Conservation (phyloP, 768 basidiomycete genomes). For the Ramaria sp. region DNA sequence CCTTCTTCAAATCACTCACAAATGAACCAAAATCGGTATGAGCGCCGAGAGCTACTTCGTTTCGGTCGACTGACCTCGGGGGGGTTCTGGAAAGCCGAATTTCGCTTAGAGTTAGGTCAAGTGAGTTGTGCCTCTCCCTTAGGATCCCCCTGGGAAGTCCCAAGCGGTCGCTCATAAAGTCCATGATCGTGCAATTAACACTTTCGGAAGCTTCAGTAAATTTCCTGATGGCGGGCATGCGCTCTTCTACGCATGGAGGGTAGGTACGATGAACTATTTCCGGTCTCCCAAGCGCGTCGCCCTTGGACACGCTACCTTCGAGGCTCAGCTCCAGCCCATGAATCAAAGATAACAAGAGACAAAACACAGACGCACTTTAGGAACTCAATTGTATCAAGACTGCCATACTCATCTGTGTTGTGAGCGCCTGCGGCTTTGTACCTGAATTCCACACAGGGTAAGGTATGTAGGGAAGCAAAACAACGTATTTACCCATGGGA, state of each 20-base stretch:
- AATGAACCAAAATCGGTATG: slow-evolving; percentile 73
- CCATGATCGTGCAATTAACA: slow-evolving; percentile 41
- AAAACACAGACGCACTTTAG: slow-evolving; percentile 22
- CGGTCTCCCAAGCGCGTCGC: slow-evolving; percentile 42
- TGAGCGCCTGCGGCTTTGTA: slow-evolving; percentile 58
- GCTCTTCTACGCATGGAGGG: slow-evolving; percentile 37
- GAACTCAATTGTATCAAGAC: slow-evolving; percentile 47
- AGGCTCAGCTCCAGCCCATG: too few species aligned
- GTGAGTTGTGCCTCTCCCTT: slow-evolving; percentile 28
- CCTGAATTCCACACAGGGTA: slow-evolving; percentile 18
- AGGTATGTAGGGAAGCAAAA: slow-evolving; percentile 24
- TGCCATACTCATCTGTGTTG: slow-evolving; percentile 49
- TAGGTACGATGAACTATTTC: slow-evolving; percentile 41
- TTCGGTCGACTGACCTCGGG: slow-evolving; percentile 14
- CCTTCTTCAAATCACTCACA: slow-evolving; percentile 23
- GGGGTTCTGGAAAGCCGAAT: slow-evolving; percentile 42
- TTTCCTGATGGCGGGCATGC: slow-evolving; percentile 52
- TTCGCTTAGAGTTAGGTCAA: slow-evolving; percentile 47
- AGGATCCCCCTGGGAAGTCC: slow-evolving; percentile 42
- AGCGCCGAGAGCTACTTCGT: slow-evolving; percentile 41
- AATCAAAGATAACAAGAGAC: too few species aligned
- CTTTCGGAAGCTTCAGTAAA: slow-evolving; percentile 27
- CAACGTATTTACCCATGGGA: slow-evolving; percentile 32
- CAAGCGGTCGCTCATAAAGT: slow-evolving; percentile 45
- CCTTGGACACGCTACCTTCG: too few species aligned